phyloP scores from a whole-genome alignment of 805 yeast species.

The Candida verbasci region DNA sequence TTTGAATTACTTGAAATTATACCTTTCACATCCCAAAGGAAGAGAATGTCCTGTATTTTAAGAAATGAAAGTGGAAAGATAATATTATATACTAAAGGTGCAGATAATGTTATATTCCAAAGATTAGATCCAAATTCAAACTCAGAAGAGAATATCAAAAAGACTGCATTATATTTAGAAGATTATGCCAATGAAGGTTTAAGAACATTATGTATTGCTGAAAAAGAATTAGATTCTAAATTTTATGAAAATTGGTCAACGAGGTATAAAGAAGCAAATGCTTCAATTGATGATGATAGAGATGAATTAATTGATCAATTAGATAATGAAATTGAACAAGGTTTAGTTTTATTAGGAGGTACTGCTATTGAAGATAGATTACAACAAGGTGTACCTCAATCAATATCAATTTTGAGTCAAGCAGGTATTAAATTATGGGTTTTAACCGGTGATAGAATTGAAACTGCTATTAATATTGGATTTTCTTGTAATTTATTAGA shows the following conservation, averaged over 20 bases:
- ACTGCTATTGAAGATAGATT: slow-evolving; percentile 80
- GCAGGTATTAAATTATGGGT: slow-evolving; percentile 86
- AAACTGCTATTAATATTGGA: slow-evolving; percentile 81
- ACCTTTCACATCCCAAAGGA: slow-evolving; percentile 67
- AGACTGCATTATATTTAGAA: slow-evolving; percentile 62
- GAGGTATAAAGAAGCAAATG: slow-evolving; percentile 53
- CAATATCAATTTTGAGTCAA: slow-evolving; percentile 58
- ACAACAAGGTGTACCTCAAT: slow-evolving; percentile 74
- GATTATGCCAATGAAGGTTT: slow-evolving; percentile 74
- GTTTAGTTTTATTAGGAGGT: slow-evolving; percentile 60
- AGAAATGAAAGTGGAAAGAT: slow-evolving; percentile 38
- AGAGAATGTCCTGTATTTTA: slow-evolving; percentile 75
- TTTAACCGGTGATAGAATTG: slow-evolving; percentile 76
- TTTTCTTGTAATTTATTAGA: slow-evolving; percentile 70
- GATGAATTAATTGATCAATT: slow-evolving; percentile 52
- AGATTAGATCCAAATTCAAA: slow-evolving; percentile 29
- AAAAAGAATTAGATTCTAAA: slow-evolving; percentile 41
- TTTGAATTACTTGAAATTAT: slow-evolving; percentile 53
- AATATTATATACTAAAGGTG: slow-evolving; percentile 62
- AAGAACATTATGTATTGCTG: slow-evolving; percentile 70
- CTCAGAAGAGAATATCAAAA: slow-evolving; percentile 42
- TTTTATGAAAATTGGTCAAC: slow-evolving; percentile 52
- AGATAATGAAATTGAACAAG: slow-evolving; percentile 56
- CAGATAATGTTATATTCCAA: slow-evolving; percentile 63
- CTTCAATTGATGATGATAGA: slow-evolving; percentile 52